These are phyloP conservation scores for Pisolithus tinctorius DNA, from an alignment of 768 basidiomycete species.

Conservation along the genomic window DNA sequence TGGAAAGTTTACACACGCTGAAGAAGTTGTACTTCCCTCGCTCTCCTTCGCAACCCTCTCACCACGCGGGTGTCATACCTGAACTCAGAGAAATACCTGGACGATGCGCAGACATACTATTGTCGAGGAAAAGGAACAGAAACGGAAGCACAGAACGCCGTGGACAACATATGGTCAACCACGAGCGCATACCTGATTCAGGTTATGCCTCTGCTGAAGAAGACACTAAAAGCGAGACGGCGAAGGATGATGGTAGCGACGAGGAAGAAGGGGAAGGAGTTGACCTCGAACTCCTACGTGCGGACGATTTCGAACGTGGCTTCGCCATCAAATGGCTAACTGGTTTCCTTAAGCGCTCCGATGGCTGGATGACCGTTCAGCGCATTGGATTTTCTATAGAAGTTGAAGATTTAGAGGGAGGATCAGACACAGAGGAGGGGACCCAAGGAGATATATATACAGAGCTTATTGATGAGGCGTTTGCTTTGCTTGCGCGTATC, in stretches of 20 bases:
- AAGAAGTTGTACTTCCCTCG: slow-evolving; percentile 45
- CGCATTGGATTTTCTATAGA: slow-evolving; percentile 10
- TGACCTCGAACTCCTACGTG: slow-evolving; percentile 41
- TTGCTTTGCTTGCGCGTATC: slow-evolving; percentile 50
- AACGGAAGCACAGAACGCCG: neutral
- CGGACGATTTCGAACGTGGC: slow-evolving; percentile 59
- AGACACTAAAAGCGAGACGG: slow-evolving; percentile 37
- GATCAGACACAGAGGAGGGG: neutral
- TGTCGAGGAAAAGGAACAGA: slow-evolving; percentile 16
- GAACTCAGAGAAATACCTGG: slow-evolving; percentile 14
- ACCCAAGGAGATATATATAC: slow-evolving; percentile 36
- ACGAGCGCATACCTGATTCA: slow-evolving; percentile 54
- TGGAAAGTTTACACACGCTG: slow-evolving; percentile 38
- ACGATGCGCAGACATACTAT: neutral
- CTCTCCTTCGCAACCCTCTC: neutral
- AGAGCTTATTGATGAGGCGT: slow-evolving; percentile 47
- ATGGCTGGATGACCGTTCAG: slow-evolving; percentile 36
- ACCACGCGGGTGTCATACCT: neutral
- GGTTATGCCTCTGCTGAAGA: slow-evolving; percentile 74
- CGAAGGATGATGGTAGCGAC: slow-evolving; percentile 7
- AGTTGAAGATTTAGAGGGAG: neutral
- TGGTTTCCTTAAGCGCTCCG: slow-evolving; percentile 56
- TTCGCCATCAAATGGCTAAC: slow-evolving; percentile 73
- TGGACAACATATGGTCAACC: slow-evolving; percentile 25
- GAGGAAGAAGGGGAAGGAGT: slow-evolving; percentile 15